Evolutionary conservation across 768 basidiomycete species (phyloP), one percentile per base, ranked within the genome.

Genomic region (Boletus patriciae): DNA sequence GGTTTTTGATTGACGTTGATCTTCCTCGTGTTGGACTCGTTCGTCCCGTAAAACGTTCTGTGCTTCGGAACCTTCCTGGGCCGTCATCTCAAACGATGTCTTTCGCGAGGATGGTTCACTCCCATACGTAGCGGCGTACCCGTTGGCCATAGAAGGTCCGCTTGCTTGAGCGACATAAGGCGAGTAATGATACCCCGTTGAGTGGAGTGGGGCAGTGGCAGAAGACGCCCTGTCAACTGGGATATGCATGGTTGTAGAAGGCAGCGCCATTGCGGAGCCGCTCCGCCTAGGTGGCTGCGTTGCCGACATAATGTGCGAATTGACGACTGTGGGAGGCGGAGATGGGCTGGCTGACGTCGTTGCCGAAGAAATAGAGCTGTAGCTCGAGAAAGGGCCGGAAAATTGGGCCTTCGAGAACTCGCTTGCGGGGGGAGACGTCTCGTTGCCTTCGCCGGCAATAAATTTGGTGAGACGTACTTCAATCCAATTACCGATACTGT

Each of bases 391-490:
- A 9, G 96, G 92, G 5, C 95, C 96, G 6, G 82, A 73, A 63
- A 75, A 76, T 47, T 78, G 75, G 16, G 72, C 59, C 51, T 75
- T 77, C 42, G 62, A 67, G 1, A 63, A 50, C 7, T 77, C 72
- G 34, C 37, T 66, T 12, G 80, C 72, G 16, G 76, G 75, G 15
- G 72, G 67, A 25, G 71, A 62, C 11, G 75, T 69, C 33, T 73
- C 71, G 38, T 89, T 89, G n/a, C 78, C 82, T 50, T 97, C 94
- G 3, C 96, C 97, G 10, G 95, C 92, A 57, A 99, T 94, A 63
- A 99, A 87, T 68, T 95, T 95, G 16, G 93, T 93, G 66, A 99
- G 84, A 18, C 90, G 84, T 13, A 91, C 89, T 73, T 94, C 96
- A 25, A 98, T 79, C 88, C 94, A 98, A 43, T 86, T 88, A 27